Evolutionary conservation across 306 rosid genomes (phyloP), one percentile per base, ranked within the genome.

Genomic region (Rosa persica): DNA sequence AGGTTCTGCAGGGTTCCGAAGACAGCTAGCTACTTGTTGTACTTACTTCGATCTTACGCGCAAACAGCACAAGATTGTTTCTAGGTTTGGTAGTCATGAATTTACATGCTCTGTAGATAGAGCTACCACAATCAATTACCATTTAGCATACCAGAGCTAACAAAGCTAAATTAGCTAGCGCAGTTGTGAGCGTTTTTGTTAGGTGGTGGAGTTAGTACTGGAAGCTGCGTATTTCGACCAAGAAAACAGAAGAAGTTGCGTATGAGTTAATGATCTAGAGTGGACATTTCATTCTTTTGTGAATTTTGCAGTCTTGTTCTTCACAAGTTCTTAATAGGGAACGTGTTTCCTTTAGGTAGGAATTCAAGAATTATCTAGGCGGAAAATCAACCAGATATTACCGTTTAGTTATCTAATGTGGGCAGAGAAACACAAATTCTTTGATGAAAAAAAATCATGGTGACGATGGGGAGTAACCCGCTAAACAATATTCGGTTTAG

Each of bases 131-230:
- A 40, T 4, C 30, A 65, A 65, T 65, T 36, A 65, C 70, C 22
- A 16, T 36, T 25, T 12, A 12, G 27, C 19, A 12, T 61, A 15
- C 4, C 27, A n/a, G 34, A 57, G 39, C 27, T 4, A n/a, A 12
- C 61, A 58, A 8, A 25, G 36, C 36, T 60, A 6, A 3, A 0
- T 60, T 23, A 60, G 66, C 67, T 12, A 61, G 20, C 34, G 40
- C 70, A 36, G 70, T 66, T 39, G 25, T 65, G 70, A 65, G 23
- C 23, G 23, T 65, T 65, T 38, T 66, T 19, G 70, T 66, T 66
- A 17, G 47, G 70, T 66, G 46, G 17, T 36, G 6, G 70, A 66
- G 70, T 66, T 30, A 15, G 20, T 62, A 58, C 43, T 2, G 19
- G 70, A 12, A 36, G 47, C 25, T 17, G 15, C 6, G 46, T 43